Base-by-base conservation (phyloP, 805 yeast genomes). In the Candida bentonensis region DNA sequence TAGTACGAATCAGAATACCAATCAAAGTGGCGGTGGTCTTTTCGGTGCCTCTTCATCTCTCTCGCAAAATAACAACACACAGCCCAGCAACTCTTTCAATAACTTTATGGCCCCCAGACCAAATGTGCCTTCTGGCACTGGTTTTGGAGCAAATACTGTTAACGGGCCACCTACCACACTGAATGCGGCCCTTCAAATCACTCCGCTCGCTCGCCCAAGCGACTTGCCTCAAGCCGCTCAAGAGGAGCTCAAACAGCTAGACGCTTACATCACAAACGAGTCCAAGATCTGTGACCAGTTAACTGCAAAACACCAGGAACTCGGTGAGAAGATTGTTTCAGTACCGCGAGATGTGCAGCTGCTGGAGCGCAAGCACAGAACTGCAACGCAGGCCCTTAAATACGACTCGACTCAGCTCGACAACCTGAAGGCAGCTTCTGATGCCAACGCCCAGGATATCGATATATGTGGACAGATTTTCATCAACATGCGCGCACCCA, bases 281-380 rank as follows among this genome's bases (percentile, higher is more conserved):
- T 69, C 67, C 42, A 63, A 68, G 44, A 69, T 72, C 40, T 71
- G 78, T 39, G 74, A 74, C 13, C 73, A 74, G 13, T 63, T 76
- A 40, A 60, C 66, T 39, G 59, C 65, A 27, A 61, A 63, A 22
- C 74, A 73, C 41, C 67, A 67, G 34, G 66, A 64, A 39, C 63
- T 69, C 44, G 42, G 48, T 9, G 46, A 46, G n/a, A 45, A 51
- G 7, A 64, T 76, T 22, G 64, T 67, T 23, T 65, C 75, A 39
- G 70, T 76, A 15, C 79, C 81, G 4, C 64, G 69, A 40, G 82
- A 76, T 49, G 72, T 72, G 17, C 72, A 66, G 49, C 70, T 74
- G 46, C 59, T 77, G 46, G 60, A 65, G 41, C 67, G 73, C 49
- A 74, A 74, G 51, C 57, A 69, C 36, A 58, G 67, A 11, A 66